Conservation (phyloP, 495 filamentous ascomycete genomes). For the Rhypophila decipiens region DNA sequence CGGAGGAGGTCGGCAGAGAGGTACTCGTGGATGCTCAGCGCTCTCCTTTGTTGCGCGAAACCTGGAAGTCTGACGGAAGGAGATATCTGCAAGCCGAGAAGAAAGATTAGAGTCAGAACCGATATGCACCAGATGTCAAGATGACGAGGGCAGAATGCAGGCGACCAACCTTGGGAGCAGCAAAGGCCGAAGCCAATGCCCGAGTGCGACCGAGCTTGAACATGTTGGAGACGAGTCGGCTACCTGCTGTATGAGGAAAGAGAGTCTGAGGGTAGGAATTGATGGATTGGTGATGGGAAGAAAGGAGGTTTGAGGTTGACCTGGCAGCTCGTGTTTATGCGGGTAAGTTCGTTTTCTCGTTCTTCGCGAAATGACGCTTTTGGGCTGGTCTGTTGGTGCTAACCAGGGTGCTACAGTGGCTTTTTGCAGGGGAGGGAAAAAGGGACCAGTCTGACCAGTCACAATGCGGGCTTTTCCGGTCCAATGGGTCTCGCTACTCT, state of each 20-base stretch:
- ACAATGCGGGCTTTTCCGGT: constrained; percentile 10
- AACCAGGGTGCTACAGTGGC: not conserved
- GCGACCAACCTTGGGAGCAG: constrained; percentile 39
- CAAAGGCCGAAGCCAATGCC: constrained; percentile 42
- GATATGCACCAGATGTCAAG: not conserved
- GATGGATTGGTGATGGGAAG: too few species aligned
- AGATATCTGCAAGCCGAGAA: constrained; percentile 19
- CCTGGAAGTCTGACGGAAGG: constrained; percentile 39
- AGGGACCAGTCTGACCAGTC: not conserved
- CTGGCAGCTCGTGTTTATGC: not conserved
- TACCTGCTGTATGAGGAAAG: not conserved
- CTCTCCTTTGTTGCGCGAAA: constrained; percentile 56
- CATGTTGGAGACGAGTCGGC: constrained; percentile 27
- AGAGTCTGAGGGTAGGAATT: too few species aligned
- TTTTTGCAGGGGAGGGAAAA: not conserved
- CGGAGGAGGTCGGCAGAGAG: constrained; percentile 84
- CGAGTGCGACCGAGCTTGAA: constrained; percentile 44
- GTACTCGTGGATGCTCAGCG: constrained; percentile 95
- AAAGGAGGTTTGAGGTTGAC: not conserved
- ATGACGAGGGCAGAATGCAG: not conserved
- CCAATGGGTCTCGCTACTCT: constrained; percentile 9
- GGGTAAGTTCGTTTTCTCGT: not conserved
- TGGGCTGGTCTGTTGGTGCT: not conserved
- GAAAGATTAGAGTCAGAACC: constrained; percentile 4
- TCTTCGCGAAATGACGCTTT: constrained; percentile 24